phyloP scores from a whole-genome alignment of 164 flowering plant genomes.

The Dillenia turbinata region DNA sequence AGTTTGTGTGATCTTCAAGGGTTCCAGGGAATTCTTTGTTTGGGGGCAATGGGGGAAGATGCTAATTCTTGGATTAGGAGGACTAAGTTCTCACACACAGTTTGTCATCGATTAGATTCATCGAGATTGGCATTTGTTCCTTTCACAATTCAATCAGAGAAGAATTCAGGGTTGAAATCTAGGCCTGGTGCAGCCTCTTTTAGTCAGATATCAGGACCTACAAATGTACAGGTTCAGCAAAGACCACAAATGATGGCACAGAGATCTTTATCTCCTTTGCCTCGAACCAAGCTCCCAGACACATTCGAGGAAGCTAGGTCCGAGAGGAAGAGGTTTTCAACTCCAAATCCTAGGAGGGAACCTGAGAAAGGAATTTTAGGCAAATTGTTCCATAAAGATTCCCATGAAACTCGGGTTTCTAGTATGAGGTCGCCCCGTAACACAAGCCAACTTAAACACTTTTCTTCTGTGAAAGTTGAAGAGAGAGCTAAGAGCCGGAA shows the following conservation, averaged over 20 bases:
- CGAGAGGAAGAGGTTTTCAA: conserved; percentile 53
- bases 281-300: conserved; percentile 43
- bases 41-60: conserved; percentile 49
- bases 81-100: conserved; percentile 71
- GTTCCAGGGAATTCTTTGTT: conserved; percentile 1
- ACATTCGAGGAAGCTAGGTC: conserved; percentile 71
- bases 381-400: conserved; percentile 26
- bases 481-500: conserved; percentile 40
- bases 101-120: conserved; percentile 57
- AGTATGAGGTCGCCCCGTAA: conserved; percentile 13
- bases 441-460: conserved; percentile 32
- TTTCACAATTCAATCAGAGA: conserved; percentile 18
- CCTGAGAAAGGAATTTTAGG: conserved; percentile 32
- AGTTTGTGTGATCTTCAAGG: conserved; percentile 6
- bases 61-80: conserved; percentile 78
- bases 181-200: conserved; percentile 22
- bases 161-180: conserved; percentile 27
- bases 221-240: conserved; percentile 7
- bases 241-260: conserved; percentile 28
- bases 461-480: conserved; percentile 31
- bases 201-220: conserved; percentile 8
- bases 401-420: conserved; percentile 12
- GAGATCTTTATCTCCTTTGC: conserved; percentile 65
- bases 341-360: conserved; percentile 51
- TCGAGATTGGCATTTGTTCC: conserved; percentile 35